Percentiles rank a stretch among this genome's conserved stretches.
Conservation (phyloP, 1,284 basidiomycete species). For the Amylostereum areolatum region DNA sequence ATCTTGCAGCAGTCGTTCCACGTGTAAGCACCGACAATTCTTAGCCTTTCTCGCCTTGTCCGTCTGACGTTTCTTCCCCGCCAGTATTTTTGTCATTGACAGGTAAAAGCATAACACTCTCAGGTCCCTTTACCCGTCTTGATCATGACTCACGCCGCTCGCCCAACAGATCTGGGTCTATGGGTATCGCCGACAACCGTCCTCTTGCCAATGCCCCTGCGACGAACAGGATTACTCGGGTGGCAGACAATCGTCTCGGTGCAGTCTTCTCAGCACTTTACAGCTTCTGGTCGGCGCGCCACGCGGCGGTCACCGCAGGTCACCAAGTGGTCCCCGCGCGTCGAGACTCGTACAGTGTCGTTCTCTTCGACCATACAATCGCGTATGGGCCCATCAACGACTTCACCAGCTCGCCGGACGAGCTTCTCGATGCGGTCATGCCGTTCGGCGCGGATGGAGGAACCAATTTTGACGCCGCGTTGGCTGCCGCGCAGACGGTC, state of each 20-base stretch:
- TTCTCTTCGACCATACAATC: conserved; percentile 38
- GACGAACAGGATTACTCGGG: conserved; percentile 29
- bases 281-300: conserved; percentile 50
- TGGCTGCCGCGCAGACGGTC: conserved; percentile 28
- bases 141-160: neutral
- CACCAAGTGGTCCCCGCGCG: conserved; percentile 23
- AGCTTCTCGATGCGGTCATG: conserved; percentile 37
- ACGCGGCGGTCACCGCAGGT: conserved; percentile 27
- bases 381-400: conserved; percentile 36
- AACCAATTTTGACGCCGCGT: conserved; percentile 43
- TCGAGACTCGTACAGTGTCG: conserved; percentile 52
- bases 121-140: neutral
- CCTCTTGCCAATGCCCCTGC: conserved; percentile 43
- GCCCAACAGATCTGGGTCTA: conserved; percentile 44
- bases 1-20: conserved; percentile 52
- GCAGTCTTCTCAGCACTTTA: conserved; percentile 51
- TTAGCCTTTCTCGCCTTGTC: neutral
- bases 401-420: conserved; percentile 39
- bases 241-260: conserved; percentile 45
- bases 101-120: conserved; percentile 22
- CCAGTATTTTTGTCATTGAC: conserved; percentile 49
- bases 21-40: conserved; percentile 35
- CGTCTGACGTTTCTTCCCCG: neutral
- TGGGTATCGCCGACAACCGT: conserved; percentile 32
- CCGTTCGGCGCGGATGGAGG: conserved; percentile 27